A percentile compares a stretch with the other conserved stretches of the same genome.
These are phyloP conservation scores for Heimioporus sp. DNA, from an alignment of 768 basidiomycete genomes.

Conservation along the genomic window DNA sequence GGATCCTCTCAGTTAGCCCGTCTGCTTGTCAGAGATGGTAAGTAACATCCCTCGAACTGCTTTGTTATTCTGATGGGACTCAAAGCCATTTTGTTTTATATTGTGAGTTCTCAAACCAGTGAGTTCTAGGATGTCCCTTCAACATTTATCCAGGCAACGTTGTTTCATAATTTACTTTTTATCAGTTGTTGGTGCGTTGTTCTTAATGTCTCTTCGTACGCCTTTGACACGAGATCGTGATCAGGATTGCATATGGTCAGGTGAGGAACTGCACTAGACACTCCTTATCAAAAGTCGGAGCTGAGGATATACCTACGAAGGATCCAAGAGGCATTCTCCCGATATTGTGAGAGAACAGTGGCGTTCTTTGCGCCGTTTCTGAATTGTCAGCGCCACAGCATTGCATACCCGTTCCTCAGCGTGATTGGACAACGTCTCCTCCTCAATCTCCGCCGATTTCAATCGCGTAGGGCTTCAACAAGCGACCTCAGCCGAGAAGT, in stretches of 20 bases:
- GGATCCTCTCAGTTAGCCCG: too few relatives aligned
- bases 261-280: too few relatives aligned
- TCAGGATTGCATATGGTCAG: slow-evolving; percentile 1
- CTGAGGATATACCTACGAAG: too few relatives aligned
- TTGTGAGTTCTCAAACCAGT: background rate
- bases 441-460: background rate
- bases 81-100: background rate
- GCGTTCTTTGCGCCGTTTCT: background rate
- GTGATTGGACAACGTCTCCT: too few relatives aligned
- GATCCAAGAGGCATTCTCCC: background rate
- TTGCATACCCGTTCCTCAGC: too few relatives aligned
- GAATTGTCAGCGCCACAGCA: too few relatives aligned
- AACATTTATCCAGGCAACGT: background rate
- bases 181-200: background rate
- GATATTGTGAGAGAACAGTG: background rate
- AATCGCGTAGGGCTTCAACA: background rate
- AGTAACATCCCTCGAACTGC: background rate
- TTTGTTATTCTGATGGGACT: background rate
- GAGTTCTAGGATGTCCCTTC: background rate
- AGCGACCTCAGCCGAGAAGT: background rate
- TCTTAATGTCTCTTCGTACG: background rate
- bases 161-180: background rate
- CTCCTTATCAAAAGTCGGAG: too few relatives aligned
- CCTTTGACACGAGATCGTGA: background rate
- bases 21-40: slow-evolving; percentile 8